Evolutionary conservation across 1,139 yeast genomes (phyloP).

Genomic region (Sugiyamaella grinbergsii): DNA sequence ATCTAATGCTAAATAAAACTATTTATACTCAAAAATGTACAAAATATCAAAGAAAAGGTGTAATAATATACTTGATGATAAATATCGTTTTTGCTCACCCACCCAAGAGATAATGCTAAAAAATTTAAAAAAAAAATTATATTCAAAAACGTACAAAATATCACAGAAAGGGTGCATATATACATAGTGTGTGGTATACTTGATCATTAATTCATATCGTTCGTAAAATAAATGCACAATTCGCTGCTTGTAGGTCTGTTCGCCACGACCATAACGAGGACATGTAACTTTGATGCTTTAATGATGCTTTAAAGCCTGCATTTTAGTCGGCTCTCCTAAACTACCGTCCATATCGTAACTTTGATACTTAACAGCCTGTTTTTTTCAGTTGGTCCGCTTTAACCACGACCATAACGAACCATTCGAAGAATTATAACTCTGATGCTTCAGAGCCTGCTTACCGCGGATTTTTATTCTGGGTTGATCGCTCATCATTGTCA

Average conservation of each 20-base stretch:
- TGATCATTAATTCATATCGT: slow-evolving; percentile 8
- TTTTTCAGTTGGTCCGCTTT: slow-evolving; percentile 17
- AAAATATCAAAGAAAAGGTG: background rate
- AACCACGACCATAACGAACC: slow-evolving; percentile 21
- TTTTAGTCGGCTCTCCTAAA: too few species aligned
- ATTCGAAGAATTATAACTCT: slow-evolving; percentile 2
- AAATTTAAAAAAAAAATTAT: too few species aligned
- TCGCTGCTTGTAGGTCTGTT: background rate
- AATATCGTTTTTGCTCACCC: too few species aligned
- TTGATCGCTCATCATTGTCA: slow-evolving; percentile 59
- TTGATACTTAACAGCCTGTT: too few species aligned
- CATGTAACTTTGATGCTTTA: too few species aligned
- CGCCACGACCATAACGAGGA: too few species aligned
- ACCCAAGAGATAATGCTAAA: background rate
- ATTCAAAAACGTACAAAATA: background rate
- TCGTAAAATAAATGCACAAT: background rate
- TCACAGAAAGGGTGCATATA: background rate
- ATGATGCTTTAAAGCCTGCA: too few species aligned
- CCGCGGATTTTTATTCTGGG: slow-evolving; percentile 18
- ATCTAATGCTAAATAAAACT: slow-evolving; percentile 7
- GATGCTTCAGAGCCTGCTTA: slow-evolving; percentile 11
- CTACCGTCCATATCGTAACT: too few species aligned
- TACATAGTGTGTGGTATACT: background rate
- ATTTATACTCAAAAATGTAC: slow-evolving; percentile 5
- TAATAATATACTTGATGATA: too few species aligned